phyloP scores from a whole-genome alignment of 1,284 basidiomycete genomes.

The Moesziomyces parantarcticus region DNA sequence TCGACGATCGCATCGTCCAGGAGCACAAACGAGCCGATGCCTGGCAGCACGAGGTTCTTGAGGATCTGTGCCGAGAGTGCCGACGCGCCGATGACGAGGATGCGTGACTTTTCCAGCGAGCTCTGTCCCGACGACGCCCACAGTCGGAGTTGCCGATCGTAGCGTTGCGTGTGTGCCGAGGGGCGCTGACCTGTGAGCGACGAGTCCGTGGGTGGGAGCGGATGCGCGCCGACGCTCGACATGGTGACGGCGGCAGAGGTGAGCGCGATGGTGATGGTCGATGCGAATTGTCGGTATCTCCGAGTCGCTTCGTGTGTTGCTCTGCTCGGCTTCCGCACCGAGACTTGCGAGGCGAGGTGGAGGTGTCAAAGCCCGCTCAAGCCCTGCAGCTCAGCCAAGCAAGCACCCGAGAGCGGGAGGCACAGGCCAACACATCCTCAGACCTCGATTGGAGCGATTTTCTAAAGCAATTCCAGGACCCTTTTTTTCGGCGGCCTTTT shows the following conservation, averaged over 20 bases:
- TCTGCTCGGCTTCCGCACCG: too few relatives aligned
- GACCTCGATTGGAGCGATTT: too few relatives aligned
- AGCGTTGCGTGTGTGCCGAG: constrained; percentile 63
- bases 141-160: constrained; percentile 73
- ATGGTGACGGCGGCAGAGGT: constrained; percentile 5
- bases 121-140: constrained; percentile 94
- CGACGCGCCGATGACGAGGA: constrained; percentile 82
- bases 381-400: too few relatives aligned
- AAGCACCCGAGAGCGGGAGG: neutral
- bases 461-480: neutral
- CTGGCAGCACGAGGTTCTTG: constrained; percentile 95
- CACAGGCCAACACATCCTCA: neutral
- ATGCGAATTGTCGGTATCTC: neutral
- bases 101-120: constrained; percentile 85
- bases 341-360: too few relatives aligned
- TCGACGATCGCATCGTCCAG: constrained; percentile 77
- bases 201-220: constrained; percentile 34
- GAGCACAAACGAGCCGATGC: constrained; percentile 89
- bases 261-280: neutral
- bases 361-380: too few relatives aligned
- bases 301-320: too few relatives aligned
- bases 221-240: constrained; percentile 39
- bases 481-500: neutral
- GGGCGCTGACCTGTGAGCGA: constrained; percentile 40
- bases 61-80: constrained; percentile 86